Conservation (phyloP, 2,329 filamentous ascomycete species). For the Cadophora sp. region DNA sequence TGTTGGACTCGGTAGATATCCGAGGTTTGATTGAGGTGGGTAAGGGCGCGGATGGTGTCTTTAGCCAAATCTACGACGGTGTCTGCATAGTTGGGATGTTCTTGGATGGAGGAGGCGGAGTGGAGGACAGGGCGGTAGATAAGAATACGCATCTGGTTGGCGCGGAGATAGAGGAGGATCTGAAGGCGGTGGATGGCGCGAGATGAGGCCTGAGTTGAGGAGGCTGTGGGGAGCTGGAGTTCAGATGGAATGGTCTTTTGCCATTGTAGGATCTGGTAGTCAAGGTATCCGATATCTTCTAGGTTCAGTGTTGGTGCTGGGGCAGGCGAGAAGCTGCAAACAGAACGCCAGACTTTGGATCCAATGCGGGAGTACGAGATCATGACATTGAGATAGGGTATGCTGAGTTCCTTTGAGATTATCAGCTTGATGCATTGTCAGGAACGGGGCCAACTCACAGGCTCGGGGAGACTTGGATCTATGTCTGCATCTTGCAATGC, state of each 20-base stretch:
- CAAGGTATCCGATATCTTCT: slow-evolving; percentile 80
- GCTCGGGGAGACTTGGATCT: slow-evolving; percentile 78
- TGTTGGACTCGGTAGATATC: slow-evolving; percentile 76
- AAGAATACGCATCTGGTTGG: slow-evolving; percentile 89
- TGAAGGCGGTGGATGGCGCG: slow-evolving; percentile 70
- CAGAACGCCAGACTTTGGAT: slow-evolving; percentile 85
- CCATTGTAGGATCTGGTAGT: slow-evolving; percentile 87
- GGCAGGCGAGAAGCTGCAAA: slow-evolving; percentile 48
- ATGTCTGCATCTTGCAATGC: slow-evolving; percentile 86
- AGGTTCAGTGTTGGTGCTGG: slow-evolving; percentile 49
- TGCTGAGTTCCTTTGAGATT: slow-evolving; percentile 31
- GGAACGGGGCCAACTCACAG: slow-evolving; percentile 60
- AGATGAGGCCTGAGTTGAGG: slow-evolving; percentile 51
- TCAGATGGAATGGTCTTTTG: slow-evolving; percentile 74
- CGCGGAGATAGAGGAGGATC: slow-evolving; percentile 83
- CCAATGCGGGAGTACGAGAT: slow-evolving; percentile 82
- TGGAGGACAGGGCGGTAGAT: slow-evolving; percentile 89
- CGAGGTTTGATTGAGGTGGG: slow-evolving; percentile 73
- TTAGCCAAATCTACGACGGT: slow-evolving; percentile 77
- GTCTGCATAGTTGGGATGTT: slow-evolving; percentile 75
- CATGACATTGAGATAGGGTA: slow-evolving; percentile 82
- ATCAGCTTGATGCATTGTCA: slow-evolving; percentile 25
- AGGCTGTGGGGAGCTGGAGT: slow-evolving; percentile 59
- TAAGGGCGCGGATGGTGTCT: slow-evolving; percentile 76
- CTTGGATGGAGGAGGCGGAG: slow-evolving; percentile 81